Base-by-base conservation (phyloP, 139 green algal genomes). In the Micractinium conductrix region DNA sequence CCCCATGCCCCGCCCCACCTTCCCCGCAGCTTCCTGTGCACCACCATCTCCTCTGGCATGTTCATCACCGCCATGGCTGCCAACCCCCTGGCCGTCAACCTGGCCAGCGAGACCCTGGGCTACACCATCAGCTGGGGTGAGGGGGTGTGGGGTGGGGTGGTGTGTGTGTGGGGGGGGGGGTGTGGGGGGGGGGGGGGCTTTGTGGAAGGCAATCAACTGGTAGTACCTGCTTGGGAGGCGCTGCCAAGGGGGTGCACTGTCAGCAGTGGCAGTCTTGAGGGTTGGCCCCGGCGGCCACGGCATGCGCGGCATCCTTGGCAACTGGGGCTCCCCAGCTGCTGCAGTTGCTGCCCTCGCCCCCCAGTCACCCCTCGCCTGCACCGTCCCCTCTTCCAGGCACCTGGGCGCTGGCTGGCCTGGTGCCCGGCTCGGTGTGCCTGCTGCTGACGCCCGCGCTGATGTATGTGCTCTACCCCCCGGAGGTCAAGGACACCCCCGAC, bases 51-150 rank as follows among this genome's bases (percentile, higher is more conserved):
- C 43, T 98, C 95, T 2, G 62, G 42, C 78, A 99, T 99, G 97
- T 99, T 99, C 92, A 98, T 99, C 91, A 99, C 97, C 33, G 97
- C 96, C 88, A 99, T 99, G 97, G 97, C 97, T n/a, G 97, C 97
- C 67, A 99, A 99, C 93, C 97, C 97, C 35, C 93, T 99, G 79
- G 91, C 95, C 7, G 97, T 99, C 28, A 98, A 99, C 93, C 93
- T 99, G 81, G 97, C 97, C 10, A 81, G 90, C 8, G 86, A 94
- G 28, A 90, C 94, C 28, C 94, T 98, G 69, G 95, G 94, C 74
- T 79, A 92, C n/a, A 95, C 91, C 81, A 99, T 99, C 91, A 92
- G 88, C 74, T 99, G 97, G 97, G 88, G 88, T 74, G 55, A 43
- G 63, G 5, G 50, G 16, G 55, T 22, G 37, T 38, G 55, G 37